Evolutionary conservation across 495 filamentous ascomycete genomes (phyloP), one percentile per base, ranked within the genome.

Genomic region (Aspergillus egyptiacus): DNA sequence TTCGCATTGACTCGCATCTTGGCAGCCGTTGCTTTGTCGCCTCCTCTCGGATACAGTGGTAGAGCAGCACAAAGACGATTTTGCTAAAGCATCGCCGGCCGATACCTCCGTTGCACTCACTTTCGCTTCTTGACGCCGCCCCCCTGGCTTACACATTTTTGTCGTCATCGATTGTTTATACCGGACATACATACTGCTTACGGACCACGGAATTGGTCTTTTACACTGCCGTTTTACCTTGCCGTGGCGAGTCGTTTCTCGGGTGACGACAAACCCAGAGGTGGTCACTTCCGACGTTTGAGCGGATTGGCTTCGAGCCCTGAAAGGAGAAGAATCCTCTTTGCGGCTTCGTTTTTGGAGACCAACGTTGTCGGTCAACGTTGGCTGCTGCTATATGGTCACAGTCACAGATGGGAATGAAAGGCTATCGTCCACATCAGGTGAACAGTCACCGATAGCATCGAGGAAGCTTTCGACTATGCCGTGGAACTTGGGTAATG

Each of bases 361-460:
- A 46, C 53, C 57, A 60, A 60, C 61, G 57, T 60, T 60, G 57
- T 41, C 37, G 6, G 43, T 34, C 57, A 57, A 57, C 60, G 60
- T 63, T 58, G 55, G 53, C 60, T 44, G 42, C 63, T 65, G 60
- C 70, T 72, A 63, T 64, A 72, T 72, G 69, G 57, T 66, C 62
- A 56, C 64, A 65, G 61, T 64, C 46, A 65, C 66, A 62, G 60
- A 75, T 74, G 70, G 71, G 69, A 71, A 69, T 68, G 64, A 60
- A 44, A 64, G 63, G 51, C 48, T 42, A 53, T 62, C 62, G 54
- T 62, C 60, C 51, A 60, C 60, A 56, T 50, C 55, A 60, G 66
- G 68, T 71, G 70, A 63, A 59, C 55, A 61, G 53, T 62, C 70
- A 65, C 63, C 66, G 51, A 68, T 71, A 71, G 62, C 63, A 57